Evolutionary conservation across 176 grass and related monocot species (phyloP).

Genomic region (Cymbopogon citratus): DNA sequence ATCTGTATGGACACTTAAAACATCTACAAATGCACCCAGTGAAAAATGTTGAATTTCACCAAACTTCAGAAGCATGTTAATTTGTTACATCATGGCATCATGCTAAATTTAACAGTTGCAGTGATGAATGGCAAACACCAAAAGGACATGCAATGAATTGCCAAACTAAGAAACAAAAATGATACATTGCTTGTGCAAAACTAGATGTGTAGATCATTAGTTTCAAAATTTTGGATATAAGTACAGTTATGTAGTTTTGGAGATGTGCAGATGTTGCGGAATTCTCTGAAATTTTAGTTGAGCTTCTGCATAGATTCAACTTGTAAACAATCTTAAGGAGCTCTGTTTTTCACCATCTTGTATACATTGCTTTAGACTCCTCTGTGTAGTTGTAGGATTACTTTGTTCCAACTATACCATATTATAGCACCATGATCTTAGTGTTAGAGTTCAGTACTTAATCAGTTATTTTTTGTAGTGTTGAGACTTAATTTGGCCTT

Average conservation of each 20-base stretch:
- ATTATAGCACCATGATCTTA: background rate
- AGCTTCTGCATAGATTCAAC: background rate
- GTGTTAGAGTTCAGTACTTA: background rate
- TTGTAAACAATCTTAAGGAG: slow-evolving; percentile 16
- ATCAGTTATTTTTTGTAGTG: background rate
- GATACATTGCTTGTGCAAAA: background rate
- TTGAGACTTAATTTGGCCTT: background rate
- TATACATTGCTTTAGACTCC: background rate
- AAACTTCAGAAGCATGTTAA: slow-evolving; percentile 7
- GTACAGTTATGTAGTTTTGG: background rate
- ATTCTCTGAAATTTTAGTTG: background rate
- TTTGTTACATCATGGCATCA: background rate
- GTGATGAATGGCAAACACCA: background rate
- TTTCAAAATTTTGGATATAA: background rate
- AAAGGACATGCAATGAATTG: background rate
- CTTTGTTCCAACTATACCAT: background rate
- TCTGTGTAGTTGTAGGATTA: background rate
- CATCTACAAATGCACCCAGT: background rate
- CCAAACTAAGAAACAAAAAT: background rate
- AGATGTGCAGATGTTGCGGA: background rate
- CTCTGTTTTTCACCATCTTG: background rate
- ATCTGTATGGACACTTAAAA: background rate
- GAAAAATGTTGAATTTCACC: background rate
- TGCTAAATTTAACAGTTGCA: background rate
- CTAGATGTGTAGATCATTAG: background rate